These are phyloP conservation scores for Hanseniaspora mollemarum DNA, from an alignment of 805 yeast species.

Conservation along the genomic window DNA sequence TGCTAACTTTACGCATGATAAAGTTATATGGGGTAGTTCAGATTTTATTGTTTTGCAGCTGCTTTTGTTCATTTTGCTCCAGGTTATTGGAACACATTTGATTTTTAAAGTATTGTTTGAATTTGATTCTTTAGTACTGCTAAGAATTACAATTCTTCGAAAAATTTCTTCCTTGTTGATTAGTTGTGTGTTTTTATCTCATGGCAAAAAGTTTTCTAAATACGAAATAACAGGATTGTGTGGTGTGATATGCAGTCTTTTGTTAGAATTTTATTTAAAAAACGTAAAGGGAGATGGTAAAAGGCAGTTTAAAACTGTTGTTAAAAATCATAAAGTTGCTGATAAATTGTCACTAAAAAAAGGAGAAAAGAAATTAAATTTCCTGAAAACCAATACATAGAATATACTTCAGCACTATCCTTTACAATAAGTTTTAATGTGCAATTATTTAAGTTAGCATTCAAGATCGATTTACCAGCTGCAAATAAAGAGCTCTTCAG, in stretches of 20 bases:
- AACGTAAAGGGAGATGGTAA: slow-evolving; percentile 5
- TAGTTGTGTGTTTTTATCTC: slow-evolving; percentile 74
- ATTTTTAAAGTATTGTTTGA: slow-evolving; percentile 72
- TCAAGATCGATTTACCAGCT: too few species aligned
- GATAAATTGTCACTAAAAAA: background rate
- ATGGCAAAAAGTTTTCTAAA: slow-evolving; percentile 41
- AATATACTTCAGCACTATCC: too few species aligned
- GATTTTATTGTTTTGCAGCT: slow-evolving; percentile 52
- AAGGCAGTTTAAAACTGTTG: background rate
- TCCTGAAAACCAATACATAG: too few species aligned
- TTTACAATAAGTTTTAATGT: too few species aligned
- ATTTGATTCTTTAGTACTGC: slow-evolving; percentile 74
- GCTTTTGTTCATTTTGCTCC: slow-evolving; percentile 57
- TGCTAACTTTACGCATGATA: slow-evolving; percentile 29
- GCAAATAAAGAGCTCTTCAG: too few species aligned
- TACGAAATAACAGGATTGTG: slow-evolving; percentile 71
- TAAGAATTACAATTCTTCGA: slow-evolving; percentile 90
- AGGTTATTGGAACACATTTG: slow-evolving; percentile 90
- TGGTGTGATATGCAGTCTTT: slow-evolving; percentile 77
- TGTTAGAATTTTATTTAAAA: slow-evolving; percentile 58
- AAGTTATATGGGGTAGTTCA: slow-evolving; percentile 26
- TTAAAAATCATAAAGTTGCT: background rate
- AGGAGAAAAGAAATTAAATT: background rate
- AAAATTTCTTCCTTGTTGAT: slow-evolving; percentile 92
- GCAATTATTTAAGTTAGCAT: too few species aligned